A percentile compares a stretch with the other conserved stretches of the same genome.
These are phyloP conservation scores for Rhizopogon sp. DNA, from an alignment of 768 basidiomycete species.

Conservation along the genomic window DNA sequence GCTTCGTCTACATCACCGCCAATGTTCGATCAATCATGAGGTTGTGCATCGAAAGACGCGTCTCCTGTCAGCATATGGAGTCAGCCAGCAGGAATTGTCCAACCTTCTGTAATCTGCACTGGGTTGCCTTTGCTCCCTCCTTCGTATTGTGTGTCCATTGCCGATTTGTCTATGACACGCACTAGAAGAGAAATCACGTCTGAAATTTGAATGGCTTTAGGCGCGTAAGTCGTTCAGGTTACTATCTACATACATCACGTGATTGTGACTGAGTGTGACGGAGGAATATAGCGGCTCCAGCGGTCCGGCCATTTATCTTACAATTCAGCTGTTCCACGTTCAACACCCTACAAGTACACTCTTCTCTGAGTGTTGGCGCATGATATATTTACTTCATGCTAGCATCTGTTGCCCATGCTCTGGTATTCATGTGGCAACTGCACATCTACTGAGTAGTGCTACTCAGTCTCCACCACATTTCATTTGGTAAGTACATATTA, in stretches of 20 bases:
- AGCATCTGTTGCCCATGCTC: too few species aligned
- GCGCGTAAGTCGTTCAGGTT: not conserved
- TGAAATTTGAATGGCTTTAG: not conserved
- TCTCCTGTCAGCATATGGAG: slow-evolving; percentile 1
- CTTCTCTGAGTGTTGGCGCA: too few species aligned
- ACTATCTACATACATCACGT: not conserved
- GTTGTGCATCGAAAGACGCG: not conserved
- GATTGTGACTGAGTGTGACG: too few species aligned
- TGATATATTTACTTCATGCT: too few species aligned
- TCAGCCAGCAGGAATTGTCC: slow-evolving; percentile 18
- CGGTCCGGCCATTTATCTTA: too few species aligned
- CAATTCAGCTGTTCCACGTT: too few species aligned
- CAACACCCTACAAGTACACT: too few species aligned
- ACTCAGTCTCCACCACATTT: too few species aligned
- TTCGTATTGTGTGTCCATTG: slow-evolving; percentile 18
- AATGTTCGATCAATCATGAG: not conserved
- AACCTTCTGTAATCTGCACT: slow-evolving; percentile 65
- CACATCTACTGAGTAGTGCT: too few species aligned
- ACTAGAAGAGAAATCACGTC: not conserved
- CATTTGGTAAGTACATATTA: too few species aligned
- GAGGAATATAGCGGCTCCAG: too few species aligned
- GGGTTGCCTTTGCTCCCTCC: slow-evolving; percentile 31
- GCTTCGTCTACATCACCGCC: slow-evolving; percentile 43
- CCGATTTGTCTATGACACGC: not conserved
- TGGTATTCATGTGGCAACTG: too few species aligned